Evolutionary conservation across 1,284 basidiomycete species (phyloP).

Genomic region (Violaceomyces palustris): DNA sequence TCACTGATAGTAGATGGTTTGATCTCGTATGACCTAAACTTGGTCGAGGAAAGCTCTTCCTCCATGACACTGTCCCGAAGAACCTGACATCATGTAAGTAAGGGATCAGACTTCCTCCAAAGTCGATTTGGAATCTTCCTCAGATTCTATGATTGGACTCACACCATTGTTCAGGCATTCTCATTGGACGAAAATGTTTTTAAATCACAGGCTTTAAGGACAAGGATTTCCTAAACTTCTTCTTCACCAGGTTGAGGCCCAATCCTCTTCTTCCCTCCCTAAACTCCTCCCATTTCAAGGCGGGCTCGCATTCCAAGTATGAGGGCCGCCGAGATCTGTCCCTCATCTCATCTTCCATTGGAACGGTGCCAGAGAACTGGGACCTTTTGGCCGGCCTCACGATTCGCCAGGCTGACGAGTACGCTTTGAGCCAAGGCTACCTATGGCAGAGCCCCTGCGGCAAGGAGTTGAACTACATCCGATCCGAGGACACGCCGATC

Average conservation of each 20-base stretch:
- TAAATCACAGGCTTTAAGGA: constrained; percentile 10
- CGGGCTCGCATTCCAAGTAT: no score
- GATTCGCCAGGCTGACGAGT: no score
- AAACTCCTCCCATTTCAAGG: neutral
- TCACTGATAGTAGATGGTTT: no score
- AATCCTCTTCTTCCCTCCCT: constrained; percentile 18
- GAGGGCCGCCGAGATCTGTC: no score
- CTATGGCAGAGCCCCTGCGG: constrained; percentile 48
- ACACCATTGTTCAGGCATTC: no score
- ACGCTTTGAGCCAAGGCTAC: no score
- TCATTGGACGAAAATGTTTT: neutral
- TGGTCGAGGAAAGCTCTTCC: constrained; percentile 46
- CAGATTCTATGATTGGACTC: constrained; percentile 4
- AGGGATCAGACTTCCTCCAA: constrained; percentile 6
- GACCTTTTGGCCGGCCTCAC: no score
- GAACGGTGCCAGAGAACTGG: no score
- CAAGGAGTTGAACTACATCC: constrained; percentile 46
- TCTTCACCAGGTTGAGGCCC: constrained; percentile 22
- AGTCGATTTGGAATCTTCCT: constrained; percentile 8
- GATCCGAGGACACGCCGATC: constrained; percentile 47
- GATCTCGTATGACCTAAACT: no score
- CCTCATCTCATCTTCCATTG: no score
- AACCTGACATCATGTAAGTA: constrained; percentile 50
- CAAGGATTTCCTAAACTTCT: constrained; percentile 35
- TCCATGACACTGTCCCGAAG: constrained; percentile 47